A percentile compares a stretch with the other conserved stretches of the same genome.
Conservation (phyloP, 1,139 yeast genomes). For the Eremothecium sinecaudum region DNA sequence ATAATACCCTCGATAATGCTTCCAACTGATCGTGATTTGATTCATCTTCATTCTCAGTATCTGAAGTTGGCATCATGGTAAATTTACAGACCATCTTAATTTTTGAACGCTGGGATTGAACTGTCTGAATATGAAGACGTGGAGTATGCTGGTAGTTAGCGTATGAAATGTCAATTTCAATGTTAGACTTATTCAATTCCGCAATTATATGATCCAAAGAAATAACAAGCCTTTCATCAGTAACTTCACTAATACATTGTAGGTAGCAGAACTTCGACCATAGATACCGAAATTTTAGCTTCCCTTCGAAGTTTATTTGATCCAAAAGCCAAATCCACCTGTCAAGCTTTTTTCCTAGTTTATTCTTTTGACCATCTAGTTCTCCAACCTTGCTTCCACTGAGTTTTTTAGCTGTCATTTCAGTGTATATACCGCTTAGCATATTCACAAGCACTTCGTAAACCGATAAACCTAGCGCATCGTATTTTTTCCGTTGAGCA, state of each 20-base stretch:
- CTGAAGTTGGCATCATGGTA: conserved; percentile 21
- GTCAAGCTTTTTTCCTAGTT: conserved; percentile 31
- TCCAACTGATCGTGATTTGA: conserved; percentile 38
- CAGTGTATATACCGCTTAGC: conserved; percentile 23
- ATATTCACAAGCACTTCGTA: conserved; percentile 51
- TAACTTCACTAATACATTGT: conserved; percentile 31
- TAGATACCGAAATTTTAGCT: conserved; percentile 25
- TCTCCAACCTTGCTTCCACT: conserved; percentile 27
- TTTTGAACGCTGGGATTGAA: conserved; percentile 47
- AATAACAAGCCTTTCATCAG: conserved; percentile 20
- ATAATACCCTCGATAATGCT: conserved; percentile 47
- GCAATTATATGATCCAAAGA: conserved; percentile 25
- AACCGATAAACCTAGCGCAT: conserved; percentile 32
- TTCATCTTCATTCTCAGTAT: conserved; percentile 28
- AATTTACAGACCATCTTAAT: conserved; percentile 33
- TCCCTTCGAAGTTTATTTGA: conserved; percentile 10
- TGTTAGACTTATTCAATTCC: conserved; percentile 17
- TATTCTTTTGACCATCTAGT: conserved; percentile 21
- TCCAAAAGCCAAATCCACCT: conserved; percentile 34
- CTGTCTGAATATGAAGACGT: conserved; percentile 40
- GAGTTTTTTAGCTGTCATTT: conserved; percentile 18
- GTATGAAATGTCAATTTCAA: conserved; percentile 16
- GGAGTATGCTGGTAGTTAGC: conserved; percentile 56
- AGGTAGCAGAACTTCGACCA: conserved; percentile 37
- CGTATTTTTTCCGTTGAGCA: conserved; percentile 9